phyloP scores from a whole-genome alignment of 805 yeast genomes.

The Nakazawaea sp. region DNA sequence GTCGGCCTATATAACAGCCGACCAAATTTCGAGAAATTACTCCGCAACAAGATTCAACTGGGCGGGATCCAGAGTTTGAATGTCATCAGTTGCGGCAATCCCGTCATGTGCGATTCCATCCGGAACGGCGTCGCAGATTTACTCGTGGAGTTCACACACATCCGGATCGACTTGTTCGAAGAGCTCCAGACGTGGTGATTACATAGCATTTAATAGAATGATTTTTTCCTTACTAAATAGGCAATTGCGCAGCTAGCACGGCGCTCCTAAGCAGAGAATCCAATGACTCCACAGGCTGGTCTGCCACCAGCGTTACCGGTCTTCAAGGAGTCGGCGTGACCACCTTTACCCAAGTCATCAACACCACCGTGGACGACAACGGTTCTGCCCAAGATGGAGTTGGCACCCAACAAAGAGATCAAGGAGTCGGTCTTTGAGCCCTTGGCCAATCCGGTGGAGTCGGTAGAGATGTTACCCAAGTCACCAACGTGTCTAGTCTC shows the following conservation, averaged over 20 bases:
- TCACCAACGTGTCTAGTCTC: slow-evolving; percentile 88
- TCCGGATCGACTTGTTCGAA: slow-evolving; percentile 49
- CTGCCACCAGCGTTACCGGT: slow-evolving; percentile 98
- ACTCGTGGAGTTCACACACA: slow-evolving; percentile 17
- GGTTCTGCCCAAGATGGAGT: slow-evolving; percentile 90
- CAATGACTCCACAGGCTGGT: slow-evolving; percentile 98
- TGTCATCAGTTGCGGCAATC: slow-evolving; percentile 51
- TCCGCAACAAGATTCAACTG: slow-evolving; percentile 26
- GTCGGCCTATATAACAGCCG: slow-evolving; percentile 37
- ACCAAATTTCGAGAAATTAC: slow-evolving; percentile 33
- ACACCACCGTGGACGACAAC: slow-evolving; percentile 90
- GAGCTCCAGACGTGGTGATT: slow-evolving; percentile 51
- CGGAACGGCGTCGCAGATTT: slow-evolving; percentile 33
- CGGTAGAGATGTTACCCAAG: slow-evolving; percentile 89
- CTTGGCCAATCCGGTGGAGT: slow-evolving; percentile 83
- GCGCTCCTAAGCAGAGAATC: slow-evolving; percentile 51
- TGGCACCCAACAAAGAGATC: slow-evolving; percentile 77
- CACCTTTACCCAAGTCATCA: slow-evolving; percentile 95
- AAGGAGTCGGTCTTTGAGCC: slow-evolving; percentile 76
- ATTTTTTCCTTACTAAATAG: background rate
- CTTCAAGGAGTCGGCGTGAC: slow-evolving; percentile 81
- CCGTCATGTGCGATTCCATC: slow-evolving; percentile 43
- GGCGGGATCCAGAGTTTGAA: slow-evolving; percentile 31
- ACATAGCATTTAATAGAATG: background rate
- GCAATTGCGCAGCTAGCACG: too few relatives aligned